Evolutionary conservation across 345 rosid species (phyloP), one percentile per base, ranked within the genome.

Genomic region (Lepidium didymum): DNA sequence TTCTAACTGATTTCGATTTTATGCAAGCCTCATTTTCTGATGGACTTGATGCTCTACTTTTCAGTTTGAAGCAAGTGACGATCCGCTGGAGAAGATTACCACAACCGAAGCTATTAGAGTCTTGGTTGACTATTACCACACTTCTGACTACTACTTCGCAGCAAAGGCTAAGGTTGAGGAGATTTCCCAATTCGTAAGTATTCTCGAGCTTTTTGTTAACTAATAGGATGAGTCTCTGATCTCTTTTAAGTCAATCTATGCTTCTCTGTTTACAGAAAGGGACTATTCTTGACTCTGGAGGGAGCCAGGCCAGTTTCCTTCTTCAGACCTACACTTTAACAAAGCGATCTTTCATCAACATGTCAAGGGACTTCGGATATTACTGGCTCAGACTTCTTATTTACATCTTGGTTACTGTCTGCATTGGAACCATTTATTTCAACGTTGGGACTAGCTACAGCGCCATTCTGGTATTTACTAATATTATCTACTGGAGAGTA

Each of bases 281-380:
- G 56, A 88, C 97, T 0, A 88, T 90, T 68, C 89, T 90, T 14
- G 97, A 93, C 47, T 71, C 90, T 33, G 96, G 97, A 52, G 98
- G 98, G 42, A 93, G 97, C 76, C 96, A 87, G 73, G 97, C 98
- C 43, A 93, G 97, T 80, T 93, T 90, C 85, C 77, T 86, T 62
- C 86, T 83, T 86, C 98, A 93, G 77, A 66, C 92, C 14, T 85
- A 76, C 29, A 82, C 88, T 44, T 78, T 93, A 70, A 93, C 97
- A n/a, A 84, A 84, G 77, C 89, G 98, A 8, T 90, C 97, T 8
- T 86, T 84, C 80, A 70, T 82, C 71, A 93, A 93, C 85, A 93
- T 93, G 98, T 93, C 94, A 8, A 83, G 98, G 59, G 98, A 93
- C 77, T 90, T 93, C 15, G 98, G 97, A 8, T 93, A 93, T 60